These are phyloP conservation scores for Gnetum montanum DNA, from an alignment of 75 land plant genomes.

Conservation along the genomic window DNA sequence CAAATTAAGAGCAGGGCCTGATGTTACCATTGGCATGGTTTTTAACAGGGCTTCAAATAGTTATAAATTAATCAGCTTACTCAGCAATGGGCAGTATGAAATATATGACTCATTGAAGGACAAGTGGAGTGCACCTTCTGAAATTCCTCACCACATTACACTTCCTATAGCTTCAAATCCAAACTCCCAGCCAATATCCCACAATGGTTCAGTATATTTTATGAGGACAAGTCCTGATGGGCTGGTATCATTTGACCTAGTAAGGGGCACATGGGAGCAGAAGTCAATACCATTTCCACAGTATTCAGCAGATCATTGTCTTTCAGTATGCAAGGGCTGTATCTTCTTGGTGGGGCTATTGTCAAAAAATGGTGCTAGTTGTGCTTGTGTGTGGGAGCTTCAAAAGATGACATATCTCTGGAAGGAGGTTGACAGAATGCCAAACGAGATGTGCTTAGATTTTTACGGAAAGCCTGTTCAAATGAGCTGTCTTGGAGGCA, in stretches of 20 bases:
- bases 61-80: constrained; percentile 62
- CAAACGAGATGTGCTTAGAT: constrained; percentile 62
- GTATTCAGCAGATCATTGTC: constrained; percentile 31
- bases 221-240: constrained; percentile 58
- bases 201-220: constrained; percentile 36
- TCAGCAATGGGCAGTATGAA: constrained; percentile 48
- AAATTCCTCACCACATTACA: constrained; percentile 30
- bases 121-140: constrained; percentile 35
- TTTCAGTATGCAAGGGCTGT: constrained; percentile 39
- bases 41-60: constrained; percentile 22
- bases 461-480: constrained; percentile 62
- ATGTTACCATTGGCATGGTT: constrained; percentile 62
- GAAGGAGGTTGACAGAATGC: constrained; percentile 86
- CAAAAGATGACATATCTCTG: constrained; percentile 63
- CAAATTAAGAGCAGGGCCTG: constrained; percentile 34
- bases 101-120: constrained; percentile 48
- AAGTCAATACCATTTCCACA: constrained; percentile 30
- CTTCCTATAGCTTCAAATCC: constrained; percentile 43
- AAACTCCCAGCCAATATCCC: constrained; percentile 35
- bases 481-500: constrained; percentile 59
- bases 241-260: constrained; percentile 37
- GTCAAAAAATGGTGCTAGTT: constrained; percentile 45
- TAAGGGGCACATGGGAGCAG: constrained; percentile 37
- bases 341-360: constrained; percentile 55
- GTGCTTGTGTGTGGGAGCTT: constrained; percentile 67